These are phyloP conservation scores for Microbotryum scabiosae DNA, from an alignment of 1,284 basidiomycete species.

Conservation along the genomic window DNA sequence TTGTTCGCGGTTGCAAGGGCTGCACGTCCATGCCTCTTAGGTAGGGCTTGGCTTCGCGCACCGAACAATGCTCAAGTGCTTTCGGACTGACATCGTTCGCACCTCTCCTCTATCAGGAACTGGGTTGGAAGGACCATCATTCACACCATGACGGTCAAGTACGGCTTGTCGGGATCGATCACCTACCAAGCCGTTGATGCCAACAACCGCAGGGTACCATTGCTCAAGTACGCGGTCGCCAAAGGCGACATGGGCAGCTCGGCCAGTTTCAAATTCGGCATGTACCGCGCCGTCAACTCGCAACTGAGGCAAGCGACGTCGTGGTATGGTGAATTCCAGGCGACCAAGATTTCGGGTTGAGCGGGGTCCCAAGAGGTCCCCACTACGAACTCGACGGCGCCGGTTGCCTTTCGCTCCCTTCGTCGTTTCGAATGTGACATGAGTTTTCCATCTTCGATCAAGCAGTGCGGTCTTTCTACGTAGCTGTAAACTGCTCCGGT, in stretches of 20 bases:
- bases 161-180: slow-evolving; percentile 14
- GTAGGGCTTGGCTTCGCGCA: background rate
- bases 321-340: too few species aligned
- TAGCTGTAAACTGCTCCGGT: too few species aligned
- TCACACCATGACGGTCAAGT: slow-evolving; percentile 15
- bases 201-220: background rate
- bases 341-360: too few species aligned
- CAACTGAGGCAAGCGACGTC: too few species aligned
- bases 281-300: slow-evolving; percentile 4
- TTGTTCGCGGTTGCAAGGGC: slow-evolving; percentile 2
- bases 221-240: slow-evolving; percentile 8
- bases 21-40: background rate
- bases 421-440: too few species aligned
- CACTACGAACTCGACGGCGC: too few species aligned
- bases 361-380: too few species aligned
- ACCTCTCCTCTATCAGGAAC: background rate
- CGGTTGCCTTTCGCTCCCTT: too few species aligned
- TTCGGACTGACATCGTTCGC: background rate
- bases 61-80: too few species aligned
- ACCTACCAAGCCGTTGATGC: slow-evolving; percentile 12
- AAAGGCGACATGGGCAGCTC: slow-evolving; percentile 22
- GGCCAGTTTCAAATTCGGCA: slow-evolving; percentile 16
- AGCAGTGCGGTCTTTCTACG: too few species aligned
- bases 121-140: slow-evolving; percentile 15
- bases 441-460: too few species aligned